phyloP scores from a whole-genome alignment of 495 filamentous ascomycete genomes.

The Cudoniella acicularis region DNA sequence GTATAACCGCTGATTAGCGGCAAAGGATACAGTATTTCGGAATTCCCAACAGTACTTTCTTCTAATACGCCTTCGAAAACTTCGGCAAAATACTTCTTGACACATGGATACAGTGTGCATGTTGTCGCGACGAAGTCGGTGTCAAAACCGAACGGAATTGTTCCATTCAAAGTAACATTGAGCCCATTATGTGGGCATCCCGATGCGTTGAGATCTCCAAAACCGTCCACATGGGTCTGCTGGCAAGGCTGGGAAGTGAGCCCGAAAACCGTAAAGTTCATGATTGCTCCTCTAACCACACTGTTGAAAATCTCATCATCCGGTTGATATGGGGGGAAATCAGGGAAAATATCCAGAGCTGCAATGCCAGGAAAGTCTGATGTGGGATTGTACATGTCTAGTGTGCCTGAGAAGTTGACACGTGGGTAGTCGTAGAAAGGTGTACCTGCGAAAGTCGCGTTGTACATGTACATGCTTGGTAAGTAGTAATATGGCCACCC shows the following conservation, averaged over 20 bases:
- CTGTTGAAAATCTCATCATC: no score
- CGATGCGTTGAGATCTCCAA: no score
- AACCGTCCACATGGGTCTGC: no score
- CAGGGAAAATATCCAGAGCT: neutral
- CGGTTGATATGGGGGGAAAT: neutral
- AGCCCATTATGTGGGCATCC: neutral
- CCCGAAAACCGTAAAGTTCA: no score
- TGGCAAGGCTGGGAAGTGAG: neutral
- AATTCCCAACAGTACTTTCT: no score
- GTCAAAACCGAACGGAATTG: neutral
- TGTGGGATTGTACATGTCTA: no score
- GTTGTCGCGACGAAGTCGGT: neutral
- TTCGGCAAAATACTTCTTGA: neutral
- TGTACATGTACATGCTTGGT: neutral
- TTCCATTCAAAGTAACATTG: neutral
- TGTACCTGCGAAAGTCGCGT: neutral
- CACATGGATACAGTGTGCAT: neutral
- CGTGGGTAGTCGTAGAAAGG: no score
- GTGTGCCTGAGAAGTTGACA: no score
- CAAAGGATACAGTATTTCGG: no score
- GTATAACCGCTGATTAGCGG: neutral
- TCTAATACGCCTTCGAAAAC: neutral
- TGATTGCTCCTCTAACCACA: no score
- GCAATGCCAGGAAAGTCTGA: neutral
- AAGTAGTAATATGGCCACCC: neutral